Evolutionary conservation across 306 rosid species (phyloP).

Genomic region (Herpetospermum pedunculosum): DNA sequence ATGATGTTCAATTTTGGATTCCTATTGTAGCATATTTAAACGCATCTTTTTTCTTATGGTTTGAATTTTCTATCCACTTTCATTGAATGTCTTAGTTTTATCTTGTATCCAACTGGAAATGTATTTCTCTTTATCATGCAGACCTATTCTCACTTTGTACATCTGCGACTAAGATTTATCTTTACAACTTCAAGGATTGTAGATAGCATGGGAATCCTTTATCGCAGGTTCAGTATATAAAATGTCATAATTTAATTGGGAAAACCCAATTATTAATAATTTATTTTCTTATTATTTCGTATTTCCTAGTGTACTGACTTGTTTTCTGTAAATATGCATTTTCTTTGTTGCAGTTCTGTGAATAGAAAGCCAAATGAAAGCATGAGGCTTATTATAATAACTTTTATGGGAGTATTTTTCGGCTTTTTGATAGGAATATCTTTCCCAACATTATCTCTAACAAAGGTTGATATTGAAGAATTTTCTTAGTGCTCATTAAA

Average conservation of each 20-base stretch:
- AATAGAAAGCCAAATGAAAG: constrained; percentile 71
- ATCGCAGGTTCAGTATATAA: constrained; percentile 53
- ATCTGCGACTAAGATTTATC: constrained; percentile 20
- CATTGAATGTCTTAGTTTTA: constrained; percentile 16
- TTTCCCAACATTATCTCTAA: constrained; percentile 62
- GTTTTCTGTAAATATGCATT: constrained; percentile 12
- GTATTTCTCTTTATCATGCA: constrained; percentile 23
- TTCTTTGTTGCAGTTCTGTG: constrained; percentile 46
- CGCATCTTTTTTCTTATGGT: constrained; percentile 15
- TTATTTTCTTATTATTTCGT: background rate
- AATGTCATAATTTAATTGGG: constrained; percentile 7
- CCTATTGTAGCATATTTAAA: constrained; percentile 16
- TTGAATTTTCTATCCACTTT: background rate
- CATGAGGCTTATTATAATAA: constrained; percentile 70
- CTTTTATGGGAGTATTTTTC: constrained; percentile 70
- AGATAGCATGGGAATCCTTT: constrained; percentile 62
- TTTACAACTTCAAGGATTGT: constrained; percentile 32
- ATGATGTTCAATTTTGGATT: constrained; percentile 14
- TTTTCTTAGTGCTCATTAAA: background rate
- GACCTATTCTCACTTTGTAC: constrained; percentile 21
- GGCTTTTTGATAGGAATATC: constrained; percentile 88
- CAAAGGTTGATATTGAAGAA: constrained; percentile 41
- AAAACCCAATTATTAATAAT: background rate
- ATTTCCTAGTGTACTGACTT: background rate
- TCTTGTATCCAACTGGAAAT: constrained; percentile 19